Base-by-base conservation (phyloP, 2,329 filamentous ascomycete genomes). In the Colletotrichum viniferum region DNA sequence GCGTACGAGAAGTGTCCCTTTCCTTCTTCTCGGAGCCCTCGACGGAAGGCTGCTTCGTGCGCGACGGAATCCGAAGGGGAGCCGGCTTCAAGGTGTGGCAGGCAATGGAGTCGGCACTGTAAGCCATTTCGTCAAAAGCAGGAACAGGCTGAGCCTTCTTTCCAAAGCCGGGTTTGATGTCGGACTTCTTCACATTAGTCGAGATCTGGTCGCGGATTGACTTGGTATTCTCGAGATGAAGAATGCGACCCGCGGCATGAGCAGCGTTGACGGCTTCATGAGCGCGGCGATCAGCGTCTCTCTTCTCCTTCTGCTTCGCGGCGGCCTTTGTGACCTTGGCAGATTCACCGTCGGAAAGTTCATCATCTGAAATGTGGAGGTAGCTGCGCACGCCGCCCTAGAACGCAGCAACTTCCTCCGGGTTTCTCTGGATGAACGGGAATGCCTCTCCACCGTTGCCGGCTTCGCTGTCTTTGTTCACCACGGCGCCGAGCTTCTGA, bases 301-400 rank as follows among this genome's bases (percentile, higher is more conserved):
- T 30, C 36, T 56, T 64, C 21, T 61, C 28, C 14, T 63, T 66
- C 18, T 34, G 26, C 18, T 55, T 61, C 18, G 64, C 58, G 12
- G 7, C 13, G 8, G 30, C 34, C 34, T 76, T 69, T 7, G 34
- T 12, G 7, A 14, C 60, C 43, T 48, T 76, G 4, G 28, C 28
- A n/a, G 60, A 12, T 13, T 76, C 73, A 4, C 13, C 9, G 18
- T 69, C 70, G 2, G 70, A 73, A 1, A 82, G 26, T 24, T 83
- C 82, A 4, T 82, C 79, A 32, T 84, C 82, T 16, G 81, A 77
- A 36, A 84, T 79, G 68, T 80, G 79, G 10, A 84, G 79, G 34
- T 78, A 76, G 9, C 72, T 71, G 24, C 83, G 79, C 24, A 84
- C 81, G 76, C 80, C 76, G 12, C 77, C 72, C 83, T 82, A 84